These are phyloP conservation scores for Phanerochaete sordida DNA, from an alignment of 768 basidiomycete species.

Conservation along the genomic window DNA sequence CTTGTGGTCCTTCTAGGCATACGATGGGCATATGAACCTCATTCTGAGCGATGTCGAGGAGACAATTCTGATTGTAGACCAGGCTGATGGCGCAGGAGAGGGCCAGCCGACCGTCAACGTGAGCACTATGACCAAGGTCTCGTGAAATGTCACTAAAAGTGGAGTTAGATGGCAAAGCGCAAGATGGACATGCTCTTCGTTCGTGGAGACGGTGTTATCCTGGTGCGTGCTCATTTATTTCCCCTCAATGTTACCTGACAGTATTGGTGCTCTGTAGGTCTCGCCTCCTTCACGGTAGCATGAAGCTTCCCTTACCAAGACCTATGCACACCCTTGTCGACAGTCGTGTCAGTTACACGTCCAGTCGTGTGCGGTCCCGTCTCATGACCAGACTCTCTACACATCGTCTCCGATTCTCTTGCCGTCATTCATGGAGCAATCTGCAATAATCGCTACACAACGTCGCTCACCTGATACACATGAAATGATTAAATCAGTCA, in stretches of 20 bases:
- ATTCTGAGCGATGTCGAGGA: conserved; percentile 98
- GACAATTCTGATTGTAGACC: conserved; percentile 93
- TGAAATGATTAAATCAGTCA: too few relatives aligned
- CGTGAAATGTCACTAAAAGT: neutral
- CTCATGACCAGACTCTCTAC: neutral
- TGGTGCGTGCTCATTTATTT: conserved; percentile 49
- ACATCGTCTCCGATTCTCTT: too few relatives aligned
- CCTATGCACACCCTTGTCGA: neutral
- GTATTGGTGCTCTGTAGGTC: conserved; percentile 42
- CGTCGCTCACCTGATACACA: too few relatives aligned
- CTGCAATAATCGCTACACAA: too few relatives aligned
- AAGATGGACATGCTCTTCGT: conserved; percentile 99
- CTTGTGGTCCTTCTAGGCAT: conserved; percentile 60
- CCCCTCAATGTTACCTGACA: neutral
- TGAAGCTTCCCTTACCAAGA: too few relatives aligned
- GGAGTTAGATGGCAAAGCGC: conserved; percentile 76
- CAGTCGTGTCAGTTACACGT: neutral
- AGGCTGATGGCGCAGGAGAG: conserved; percentile 59
- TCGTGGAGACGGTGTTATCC: conserved; percentile 93
- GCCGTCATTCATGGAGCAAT: too few relatives aligned
- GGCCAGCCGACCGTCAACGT: conserved; percentile 59
- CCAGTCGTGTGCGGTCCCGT: neutral
- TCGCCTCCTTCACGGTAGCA: conserved; percentile 66
- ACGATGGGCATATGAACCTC: conserved; percentile 99
- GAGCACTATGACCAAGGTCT: conserved; percentile 15